phyloP scores from a whole-genome alignment of 257 asterid species.

The Catharanthus roseus region DNA sequence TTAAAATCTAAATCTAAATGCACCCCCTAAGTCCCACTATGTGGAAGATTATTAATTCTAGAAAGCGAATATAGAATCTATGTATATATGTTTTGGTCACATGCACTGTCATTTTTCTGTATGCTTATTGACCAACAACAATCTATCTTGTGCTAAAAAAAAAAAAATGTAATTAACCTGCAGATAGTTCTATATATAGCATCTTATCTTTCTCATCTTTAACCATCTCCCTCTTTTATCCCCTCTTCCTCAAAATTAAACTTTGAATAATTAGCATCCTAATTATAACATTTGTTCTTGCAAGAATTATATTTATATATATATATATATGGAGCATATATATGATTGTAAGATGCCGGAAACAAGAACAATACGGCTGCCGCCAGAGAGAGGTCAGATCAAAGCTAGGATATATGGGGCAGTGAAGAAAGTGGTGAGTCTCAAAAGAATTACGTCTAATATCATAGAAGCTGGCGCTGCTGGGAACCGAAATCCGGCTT shows the following conservation, averaged over 20 bases:
- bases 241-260: too few relatives aligned
- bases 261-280: too few relatives aligned
- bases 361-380: neutral
- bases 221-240: neutral
- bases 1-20: too few relatives aligned
- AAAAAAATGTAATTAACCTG: too few relatives aligned
- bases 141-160: too few relatives aligned
- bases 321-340: neutral
- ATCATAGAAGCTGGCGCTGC: too few relatives aligned
- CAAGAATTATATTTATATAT: too few relatives aligned
- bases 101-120: neutral
- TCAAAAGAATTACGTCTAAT: neutral
- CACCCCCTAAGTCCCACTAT: too few relatives aligned
- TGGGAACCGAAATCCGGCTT: neutral
- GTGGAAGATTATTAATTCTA: too few relatives aligned
- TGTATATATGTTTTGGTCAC: too few relatives aligned
- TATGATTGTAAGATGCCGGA: neutral
- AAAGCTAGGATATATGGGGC: conserved; percentile 15
- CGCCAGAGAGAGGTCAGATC: conserved; percentile 35
- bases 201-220: neutral
- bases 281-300: too few relatives aligned
- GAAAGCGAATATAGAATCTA: too few relatives aligned
- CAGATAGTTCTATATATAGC: neutral
- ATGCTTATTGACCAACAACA: neutral
- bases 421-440: neutral